phyloP scores from a whole-genome alignment of 257 asterid genomes.

The Capsicum rhomboideum region DNA sequence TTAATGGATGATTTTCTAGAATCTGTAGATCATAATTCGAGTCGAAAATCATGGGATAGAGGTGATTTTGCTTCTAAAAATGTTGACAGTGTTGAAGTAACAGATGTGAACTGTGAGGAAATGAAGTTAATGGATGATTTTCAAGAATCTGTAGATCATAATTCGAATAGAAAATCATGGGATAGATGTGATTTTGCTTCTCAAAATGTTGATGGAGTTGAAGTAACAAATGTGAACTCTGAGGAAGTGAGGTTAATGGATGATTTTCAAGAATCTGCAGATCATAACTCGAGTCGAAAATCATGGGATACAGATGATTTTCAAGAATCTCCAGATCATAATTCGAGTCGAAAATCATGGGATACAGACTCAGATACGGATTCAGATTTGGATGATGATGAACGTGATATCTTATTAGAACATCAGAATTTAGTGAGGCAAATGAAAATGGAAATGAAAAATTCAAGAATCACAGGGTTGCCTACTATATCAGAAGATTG shows the following conservation, averaged over 20 bases:
- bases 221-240: not conserved
- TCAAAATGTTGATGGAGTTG: slow-evolving; percentile 3
- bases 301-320: too few species aligned
- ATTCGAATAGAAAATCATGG: slow-evolving; percentile 7
- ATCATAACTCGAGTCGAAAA: too few species aligned
- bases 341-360: slow-evolving; percentile 8
- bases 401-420: slow-evolving; percentile 50
- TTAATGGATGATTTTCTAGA: not conserved
- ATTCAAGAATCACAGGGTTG: slow-evolving; percentile 47
- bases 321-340: not conserved
- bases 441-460: slow-evolving; percentile 74
- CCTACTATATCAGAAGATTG: slow-evolving; percentile 85
- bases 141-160: not conserved
- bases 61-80: slow-evolving; percentile 1
- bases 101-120: not conserved
- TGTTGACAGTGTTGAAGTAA: not conserved
- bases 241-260: not conserved
- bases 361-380: slow-evolving; percentile 11
- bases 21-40: not conserved
- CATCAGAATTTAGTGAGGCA: slow-evolving; percentile 68
- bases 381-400: slow-evolving; percentile 40
- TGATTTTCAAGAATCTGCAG: too few species aligned
- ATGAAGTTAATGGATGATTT: not conserved
- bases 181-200: slow-evolving; percentile 10
- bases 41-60: slow-evolving; percentile 17